Conservation (phyloP, 495 filamentous ascomycete genomes). For the Penicillium herquei region DNA sequence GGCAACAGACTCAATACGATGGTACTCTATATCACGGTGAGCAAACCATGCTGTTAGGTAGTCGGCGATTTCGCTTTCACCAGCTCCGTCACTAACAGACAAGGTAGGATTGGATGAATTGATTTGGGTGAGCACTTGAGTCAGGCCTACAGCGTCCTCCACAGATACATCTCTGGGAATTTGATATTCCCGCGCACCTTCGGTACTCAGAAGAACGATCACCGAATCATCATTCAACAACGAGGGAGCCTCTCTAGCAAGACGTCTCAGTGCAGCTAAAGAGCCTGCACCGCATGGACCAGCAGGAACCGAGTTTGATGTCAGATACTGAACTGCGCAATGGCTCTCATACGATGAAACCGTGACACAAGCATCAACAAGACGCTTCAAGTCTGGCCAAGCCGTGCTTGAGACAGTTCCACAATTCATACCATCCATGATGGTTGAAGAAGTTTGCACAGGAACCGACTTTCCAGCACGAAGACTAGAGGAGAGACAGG, state of each 20-base stretch:
- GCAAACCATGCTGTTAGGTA: constrained; percentile 45
- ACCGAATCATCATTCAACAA: constrained; percentile 44
- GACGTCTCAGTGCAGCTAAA: constrained; percentile 53
- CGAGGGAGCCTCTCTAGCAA: constrained; percentile 29
- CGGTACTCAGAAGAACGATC: constrained; percentile 54
- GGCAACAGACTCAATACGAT: constrained; percentile 38
- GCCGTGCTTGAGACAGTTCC: constrained; percentile 62
- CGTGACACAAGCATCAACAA: constrained; percentile 57
- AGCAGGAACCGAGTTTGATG: constrained; percentile 40
- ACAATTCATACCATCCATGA: constrained; percentile 70
- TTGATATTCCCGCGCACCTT: constrained; percentile 42
- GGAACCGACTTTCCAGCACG: constrained; percentile 38
- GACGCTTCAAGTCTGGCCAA: constrained; percentile 54
- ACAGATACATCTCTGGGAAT: constrained; percentile 30
- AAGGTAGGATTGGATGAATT: constrained; percentile 46
- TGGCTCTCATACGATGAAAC: constrained; percentile 59
- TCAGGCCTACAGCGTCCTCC: constrained; percentile 36
- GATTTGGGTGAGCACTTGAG: constrained; percentile 38
- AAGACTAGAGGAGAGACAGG: constrained; percentile 55
- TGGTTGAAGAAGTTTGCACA: constrained; percentile 51
- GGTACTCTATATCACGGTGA: constrained; percentile 44
- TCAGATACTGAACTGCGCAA: constrained; percentile 48
- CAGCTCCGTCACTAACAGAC: constrained; percentile 33
- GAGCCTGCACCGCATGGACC: constrained; percentile 67
- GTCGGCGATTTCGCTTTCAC: constrained; percentile 40